Conservation (phyloP, 805 yeast genomes). For the Zygosaccharomyces lentus region DNA sequence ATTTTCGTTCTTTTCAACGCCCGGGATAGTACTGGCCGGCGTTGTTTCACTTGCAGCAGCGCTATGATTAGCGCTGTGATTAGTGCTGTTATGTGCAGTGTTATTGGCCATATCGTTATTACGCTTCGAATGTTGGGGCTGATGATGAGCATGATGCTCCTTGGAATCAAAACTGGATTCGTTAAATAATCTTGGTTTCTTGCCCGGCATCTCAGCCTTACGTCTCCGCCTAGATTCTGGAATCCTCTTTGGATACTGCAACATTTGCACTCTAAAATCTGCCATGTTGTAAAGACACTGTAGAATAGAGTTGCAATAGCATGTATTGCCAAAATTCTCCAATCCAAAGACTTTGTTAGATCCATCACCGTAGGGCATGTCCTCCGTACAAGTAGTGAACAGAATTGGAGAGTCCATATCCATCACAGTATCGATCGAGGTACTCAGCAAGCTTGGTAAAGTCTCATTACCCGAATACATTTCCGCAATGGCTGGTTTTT, state of each 20-base stretch:
- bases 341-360: slow-evolving; percentile 68
- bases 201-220: slow-evolving; percentile 40
- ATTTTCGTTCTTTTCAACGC: slow-evolving; percentile 4
- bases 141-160: slow-evolving; percentile 9
- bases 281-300: slow-evolving; percentile 80
- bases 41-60: not conserved
- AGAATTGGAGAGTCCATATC: slow-evolving; percentile 11
- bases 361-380: slow-evolving; percentile 60
- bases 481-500: slow-evolving; percentile 3
- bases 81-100: not conserved
- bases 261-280: slow-evolving; percentile 56
- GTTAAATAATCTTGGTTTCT: slow-evolving; percentile 34
- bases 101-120: slow-evolving; percentile 1
- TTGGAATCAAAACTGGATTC: slow-evolving; percentile 27
- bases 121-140: slow-evolving; percentile 2
- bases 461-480: slow-evolving; percentile 11
- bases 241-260: slow-evolving; percentile 44
- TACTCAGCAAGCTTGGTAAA: slow-evolving; percentile 10
- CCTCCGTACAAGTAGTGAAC: slow-evolving; percentile 10
- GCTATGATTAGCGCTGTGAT: not conserved
- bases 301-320: slow-evolving; percentile 89
- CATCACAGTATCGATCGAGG: slow-evolving; percentile 11
- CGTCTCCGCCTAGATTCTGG: slow-evolving; percentile 34
- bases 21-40: slow-evolving; percentile 3
- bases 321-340: slow-evolving; percentile 87